Percentiles rank a stretch among this genome's conserved stretches.
phyloP scores from a whole-genome alignment of 345 rosid species.

The Pseudoturritis turrita region DNA sequence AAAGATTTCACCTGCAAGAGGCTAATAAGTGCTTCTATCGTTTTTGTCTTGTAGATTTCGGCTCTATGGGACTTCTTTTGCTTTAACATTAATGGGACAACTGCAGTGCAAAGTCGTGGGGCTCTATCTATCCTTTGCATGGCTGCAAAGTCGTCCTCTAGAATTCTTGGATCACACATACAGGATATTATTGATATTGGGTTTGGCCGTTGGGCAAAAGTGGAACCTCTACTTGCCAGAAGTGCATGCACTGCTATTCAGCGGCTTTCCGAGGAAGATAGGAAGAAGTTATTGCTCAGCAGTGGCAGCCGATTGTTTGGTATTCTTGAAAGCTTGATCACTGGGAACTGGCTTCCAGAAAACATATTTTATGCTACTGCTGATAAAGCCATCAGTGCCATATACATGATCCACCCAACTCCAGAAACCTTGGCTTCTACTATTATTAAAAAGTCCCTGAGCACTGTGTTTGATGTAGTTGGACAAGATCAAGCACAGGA shows the following conservation, averaged over 20 bases:
- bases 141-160: slow-evolving; percentile 89
- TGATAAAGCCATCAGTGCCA: slow-evolving; percentile 82
- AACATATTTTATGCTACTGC: slow-evolving; percentile 85
- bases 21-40: slow-evolving; percentile 1
- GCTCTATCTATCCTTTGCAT: slow-evolving; percentile 90
- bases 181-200: slow-evolving; percentile 98
- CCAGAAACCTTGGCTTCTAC: slow-evolving; percentile 79
- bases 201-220: slow-evolving; percentile 99
- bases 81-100: slow-evolving; percentile 84
- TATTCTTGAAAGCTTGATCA: slow-evolving; percentile 67
- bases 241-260: slow-evolving; percentile 85
- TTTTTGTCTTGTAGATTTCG: slow-evolving; percentile 54
- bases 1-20: neutral
- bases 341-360: slow-evolving; percentile 88
- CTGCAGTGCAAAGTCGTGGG: slow-evolving; percentile 88
- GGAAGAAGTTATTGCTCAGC: slow-evolving; percentile 59
- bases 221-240: slow-evolving; percentile 91
- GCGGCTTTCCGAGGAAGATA: slow-evolving; percentile 82
- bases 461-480: slow-evolving; percentile 47
- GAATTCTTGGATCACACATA: slow-evolving; percentile 78
- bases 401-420: slow-evolving; percentile 79
- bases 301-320: slow-evolving; percentile 72
- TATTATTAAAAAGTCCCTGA: slow-evolving; percentile 62
- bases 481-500: slow-evolving; percentile 45
- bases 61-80: slow-evolving; percentile 97